A percentile compares a stretch with the other conserved stretches of the same genome.
These are phyloP conservation scores for Laetiporus sulphureus DNA, from an alignment of 1,284 basidiomycete genomes.

Conservation along the genomic window DNA sequence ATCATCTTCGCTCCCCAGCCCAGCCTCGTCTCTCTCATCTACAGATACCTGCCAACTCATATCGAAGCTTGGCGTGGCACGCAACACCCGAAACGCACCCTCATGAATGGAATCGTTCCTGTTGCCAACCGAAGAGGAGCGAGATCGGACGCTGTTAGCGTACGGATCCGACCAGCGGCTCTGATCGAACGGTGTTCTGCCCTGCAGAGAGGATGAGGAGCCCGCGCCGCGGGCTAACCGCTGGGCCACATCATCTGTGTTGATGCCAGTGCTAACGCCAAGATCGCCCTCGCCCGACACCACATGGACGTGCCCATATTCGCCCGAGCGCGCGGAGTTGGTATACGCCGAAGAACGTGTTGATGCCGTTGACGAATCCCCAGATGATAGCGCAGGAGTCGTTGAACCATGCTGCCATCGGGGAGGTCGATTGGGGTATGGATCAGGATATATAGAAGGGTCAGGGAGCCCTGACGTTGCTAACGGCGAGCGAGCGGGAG, in stretches of 20 bases:
- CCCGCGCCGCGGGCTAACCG: conserved; percentile 47
- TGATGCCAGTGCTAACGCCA: conserved; percentile 47
- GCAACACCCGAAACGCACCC: conserved; percentile 30
- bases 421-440: conserved; percentile 44
- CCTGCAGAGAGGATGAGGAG: conserved; percentile 35
- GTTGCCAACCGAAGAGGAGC: conserved; percentile 59
- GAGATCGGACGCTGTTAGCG: conserved; percentile 53
- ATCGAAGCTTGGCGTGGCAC: conserved; percentile 65
- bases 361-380: conserved; percentile 60
- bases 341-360: conserved; percentile 74
- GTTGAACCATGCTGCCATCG: conserved; percentile 26
- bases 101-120: conserved; percentile 38
- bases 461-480: conserved; percentile 43
- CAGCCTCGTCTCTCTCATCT: conserved; percentile 67
- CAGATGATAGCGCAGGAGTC: conserved; percentile 52
- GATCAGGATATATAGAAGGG: conserved; percentile 54
- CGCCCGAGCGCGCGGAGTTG: conserved; percentile 56
- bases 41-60: conserved; percentile 66
- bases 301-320: conserved; percentile 60
- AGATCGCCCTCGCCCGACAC: conserved; percentile 54
- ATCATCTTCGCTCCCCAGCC: conserved; percentile 64
- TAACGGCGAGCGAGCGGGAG: conserved; percentile 42
- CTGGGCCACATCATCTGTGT: conserved; percentile 56
- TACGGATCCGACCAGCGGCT: conserved; percentile 65
- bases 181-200: conserved; percentile 39